Base-by-base conservation (phyloP, 2,329 filamentous ascomycete genomes). In the Pyrenophora tritici-repentis region DNA sequence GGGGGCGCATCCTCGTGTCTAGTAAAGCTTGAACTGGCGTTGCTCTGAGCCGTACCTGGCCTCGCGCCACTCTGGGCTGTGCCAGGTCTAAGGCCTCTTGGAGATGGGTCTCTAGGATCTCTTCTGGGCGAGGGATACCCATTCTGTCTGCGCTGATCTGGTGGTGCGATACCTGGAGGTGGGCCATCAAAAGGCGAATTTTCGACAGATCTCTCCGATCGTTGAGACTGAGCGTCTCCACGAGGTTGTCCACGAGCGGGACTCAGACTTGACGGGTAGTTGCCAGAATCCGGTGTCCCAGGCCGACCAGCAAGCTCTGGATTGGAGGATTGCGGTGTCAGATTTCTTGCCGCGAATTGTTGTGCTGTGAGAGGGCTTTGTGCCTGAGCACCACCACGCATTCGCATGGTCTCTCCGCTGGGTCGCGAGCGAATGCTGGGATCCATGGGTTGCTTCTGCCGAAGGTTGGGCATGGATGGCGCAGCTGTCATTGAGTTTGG, bases 321-420 rank as follows among this genome's bases (percentile, higher is more conserved):
- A 17, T 62, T 63, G 1, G 75, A 75, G 10, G 73, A 73, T 42
- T 76, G 70, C 3, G 75, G 73, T 6, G 72, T 76, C 43, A 75
- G 56, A 26, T 73, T 69, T 42, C 73, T 59, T 18, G 74, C 63
- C 31, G 64, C 52, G 18, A 64, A 55, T 22, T 67, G 60, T 9
- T 60, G 59, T n/a, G 57, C 57, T 31, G 59, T 60, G 41, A 10
- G 71, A 56, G 47, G 66, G 61, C 42, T 71, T 70, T 36, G 67
- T 61, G 44, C 63, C 71, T 45, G 67, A 60, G 45, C 61, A 26
- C 59, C 58, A 13, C 64, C 61, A 12, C 68, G 67, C 52, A 68
- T 63, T 32, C 65, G 59, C 58, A 72, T 65, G 31, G 71, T 71
- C 18, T 75, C 72, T 35, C 66, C 65, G 50, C 72, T 74, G 20